phyloP scores from a whole-genome alignment of 2,329 filamentous ascomycete species.

The Botrytis elliptica region DNA sequence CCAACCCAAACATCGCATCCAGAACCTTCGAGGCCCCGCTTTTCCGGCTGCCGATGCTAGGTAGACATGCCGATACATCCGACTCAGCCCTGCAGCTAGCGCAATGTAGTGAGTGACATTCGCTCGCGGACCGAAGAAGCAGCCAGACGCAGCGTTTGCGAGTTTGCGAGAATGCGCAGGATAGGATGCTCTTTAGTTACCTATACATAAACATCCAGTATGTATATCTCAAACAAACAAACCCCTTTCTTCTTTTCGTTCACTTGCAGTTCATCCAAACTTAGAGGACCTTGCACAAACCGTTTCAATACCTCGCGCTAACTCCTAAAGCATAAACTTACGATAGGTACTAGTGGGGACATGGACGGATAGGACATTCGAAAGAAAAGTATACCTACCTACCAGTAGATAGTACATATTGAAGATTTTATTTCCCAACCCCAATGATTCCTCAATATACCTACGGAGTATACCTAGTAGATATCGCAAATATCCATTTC shows the following conservation, averaged over 20 bases:
- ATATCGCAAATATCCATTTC: no score
- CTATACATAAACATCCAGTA: neutral
- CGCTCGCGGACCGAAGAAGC: neutral
- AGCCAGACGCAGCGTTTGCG: neutral
- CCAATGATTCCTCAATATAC: neutral
- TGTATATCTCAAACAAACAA: neutral
- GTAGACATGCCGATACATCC: constrained; percentile 1
- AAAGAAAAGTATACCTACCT: no score
- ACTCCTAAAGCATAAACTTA: neutral
- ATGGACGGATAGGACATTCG: neutral
- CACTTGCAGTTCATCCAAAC: neutral
- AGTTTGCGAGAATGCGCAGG: neutral
- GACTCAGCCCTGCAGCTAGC: constrained; percentile 9
- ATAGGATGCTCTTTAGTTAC: neutral
- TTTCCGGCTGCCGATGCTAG: neutral
- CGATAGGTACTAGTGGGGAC: neutral
- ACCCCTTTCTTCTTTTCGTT: neutral
- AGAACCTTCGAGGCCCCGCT: neutral
- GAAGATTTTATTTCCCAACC: neutral
- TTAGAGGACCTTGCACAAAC: neutral
- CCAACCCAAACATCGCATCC: neutral
- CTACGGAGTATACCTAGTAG: no score
- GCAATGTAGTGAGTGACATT: neutral
- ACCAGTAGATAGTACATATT: neutral
- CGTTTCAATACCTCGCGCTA: neutral